Base-by-base conservation (phyloP, 805 yeast species). In the Ascoidea rubescens region DNA sequence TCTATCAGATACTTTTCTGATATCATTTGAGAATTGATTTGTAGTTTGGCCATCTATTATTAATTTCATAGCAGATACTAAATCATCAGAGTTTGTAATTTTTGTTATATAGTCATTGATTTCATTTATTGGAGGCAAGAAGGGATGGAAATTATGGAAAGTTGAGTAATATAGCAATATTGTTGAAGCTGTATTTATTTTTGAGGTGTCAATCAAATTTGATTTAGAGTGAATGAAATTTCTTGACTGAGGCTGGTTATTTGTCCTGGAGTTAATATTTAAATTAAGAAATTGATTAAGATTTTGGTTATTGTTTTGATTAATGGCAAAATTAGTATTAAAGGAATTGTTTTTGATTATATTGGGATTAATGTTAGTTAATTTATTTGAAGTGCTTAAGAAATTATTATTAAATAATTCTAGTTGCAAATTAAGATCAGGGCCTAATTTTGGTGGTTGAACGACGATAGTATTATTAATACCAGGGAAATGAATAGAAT, bases 1-100 rank as follows among this genome's bases (percentile, higher is more conserved):
- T 31, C 67, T 53, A 54, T 65, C 71, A 50, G 68, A 69, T 3
- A 72, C 66, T 1, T 71, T 67, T 53, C 66, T 73, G n/a, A 70
- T 67, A 55, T 72, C 73, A 50, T 59, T 64, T 4, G 72, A 57
- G 51, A 69, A 73, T 37, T 62, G 56, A 1, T 62, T 53, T 5
- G 67, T 53, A 1, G 69, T 59, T 55, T 74, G 76, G 2, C 80
- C 80, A 52, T 74, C 80, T 0, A 73, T 75, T n/a, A 76, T 62
- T 2, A 76, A 55, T 54, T 74, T 73, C 78, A 76, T 74, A 1
- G 74, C 69, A 1, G 68, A 62, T 5, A 76, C 47, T n/a, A 74
- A 53, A 53, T 76, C 80, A 44, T 62, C 62, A 31, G 69, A 70
- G 46, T 67, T 55, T 0, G 71, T 70, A 1, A 68, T 59, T 5